phyloP scores from a whole-genome alignment of 257 asterid species.

The Solanum lignicaule region DNA sequence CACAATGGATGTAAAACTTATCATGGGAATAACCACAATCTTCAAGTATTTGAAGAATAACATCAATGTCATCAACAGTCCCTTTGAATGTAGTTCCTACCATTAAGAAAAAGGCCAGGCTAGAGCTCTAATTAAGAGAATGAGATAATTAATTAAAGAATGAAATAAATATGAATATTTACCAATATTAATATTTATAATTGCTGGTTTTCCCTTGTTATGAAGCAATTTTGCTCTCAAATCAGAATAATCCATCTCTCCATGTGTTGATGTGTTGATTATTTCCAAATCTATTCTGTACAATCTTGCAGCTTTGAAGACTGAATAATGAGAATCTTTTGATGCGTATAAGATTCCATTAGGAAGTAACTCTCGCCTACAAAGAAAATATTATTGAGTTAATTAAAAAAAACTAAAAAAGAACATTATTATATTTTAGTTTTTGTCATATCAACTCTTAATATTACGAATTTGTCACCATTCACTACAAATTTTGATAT shows the following conservation, averaged over 20 bases:
- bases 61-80: constrained; percentile 22
- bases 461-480: neutral
- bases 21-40: constrained; percentile 15
- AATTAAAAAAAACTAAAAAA: neutral
- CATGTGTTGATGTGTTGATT: neutral
- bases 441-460: neutral
- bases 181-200: constrained; percentile 11
- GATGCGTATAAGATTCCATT: constrained; percentile 7
- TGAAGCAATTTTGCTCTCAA: neutral
- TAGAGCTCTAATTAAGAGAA: neutral
- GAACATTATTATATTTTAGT: neutral
- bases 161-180: neutral
- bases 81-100: constrained; percentile 34
- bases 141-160: neutral
- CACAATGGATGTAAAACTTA: constrained; percentile 25
- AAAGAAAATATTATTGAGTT: neutral
- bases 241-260: neutral
- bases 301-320: constrained; percentile 5
- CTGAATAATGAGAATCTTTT: neutral
- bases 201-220: constrained; percentile 10
- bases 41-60: neutral
- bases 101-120: neutral
- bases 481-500: neutral
- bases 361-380: constrained; percentile 4
- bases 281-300: constrained; percentile 2